Base-by-base conservation (phyloP, 495 filamentous ascomycete species). In the Chaetomium tenue region DNA sequence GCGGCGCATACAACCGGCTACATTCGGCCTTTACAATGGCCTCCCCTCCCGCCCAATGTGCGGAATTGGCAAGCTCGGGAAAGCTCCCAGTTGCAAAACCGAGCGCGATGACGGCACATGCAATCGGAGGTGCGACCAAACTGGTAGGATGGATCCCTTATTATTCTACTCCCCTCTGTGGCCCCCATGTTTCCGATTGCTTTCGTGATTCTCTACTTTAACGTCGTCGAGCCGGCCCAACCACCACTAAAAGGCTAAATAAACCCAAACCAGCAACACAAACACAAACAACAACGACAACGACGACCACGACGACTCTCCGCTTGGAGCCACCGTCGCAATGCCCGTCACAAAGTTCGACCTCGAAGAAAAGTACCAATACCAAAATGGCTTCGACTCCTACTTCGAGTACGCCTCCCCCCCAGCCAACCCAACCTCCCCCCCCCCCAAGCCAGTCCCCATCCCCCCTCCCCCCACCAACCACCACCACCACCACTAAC, bases 361-460 rank as follows among this genome's bases (percentile, higher is more conserved):
- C 66, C 78, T 81, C 65, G 76, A 69, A 61, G 84, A 81, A 76
- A 89, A 78, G 58, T 89, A 82, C 81, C 85, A 74, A 70, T 92
- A 84, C 75, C 85, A 77, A 74, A 88, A 84, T 81, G 89, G 89
- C 71, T 91, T 81, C 78, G 84, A 78, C 70, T 84, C 77, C 48
- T 89, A 84, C 71, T 80, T 80, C 75, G 84, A 88, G 84, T 87
- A 74, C 65, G 81, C 68, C 26, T 28, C 26, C 57, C 18, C 33
- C 25, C 46, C 20, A 54, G 15, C n/a, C 22, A 13, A n/a, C n/a
- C n/a, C n/a, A n/a, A n/a, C 11, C 15, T 8, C 52, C 20, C 23
- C 16, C 13, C 20, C 58, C 22, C 7, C 8, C 44, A 7, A 13
- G 33, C 51, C 55, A 54, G 23, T 16, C 47, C 25, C 42, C 22